Percentiles rank a stretch among this genome's conserved stretches.
Evolutionary conservation across 2,329 filamentous ascomycete species (phyloP).

Genomic region (Bipolaris gigantea): DNA sequence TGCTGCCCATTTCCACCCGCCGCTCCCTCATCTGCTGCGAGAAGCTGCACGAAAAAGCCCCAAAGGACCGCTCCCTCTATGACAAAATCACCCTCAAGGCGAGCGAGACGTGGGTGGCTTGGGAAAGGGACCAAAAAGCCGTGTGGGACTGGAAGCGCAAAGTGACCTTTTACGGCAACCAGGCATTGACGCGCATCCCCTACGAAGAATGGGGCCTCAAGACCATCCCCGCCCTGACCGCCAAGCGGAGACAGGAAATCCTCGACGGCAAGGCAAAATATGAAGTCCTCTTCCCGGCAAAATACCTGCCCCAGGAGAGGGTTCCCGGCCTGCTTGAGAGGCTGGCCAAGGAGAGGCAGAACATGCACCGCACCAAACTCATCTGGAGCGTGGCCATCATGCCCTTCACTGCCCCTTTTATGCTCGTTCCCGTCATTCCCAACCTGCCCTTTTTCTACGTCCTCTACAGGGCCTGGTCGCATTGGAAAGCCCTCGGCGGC

Average conservation of each 20-base stretch:
- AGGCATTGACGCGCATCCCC: constrained; percentile 80
- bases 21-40: constrained; percentile 93
- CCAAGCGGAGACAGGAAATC: constrained; percentile 66
- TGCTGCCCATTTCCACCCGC: constrained; percentile 88
- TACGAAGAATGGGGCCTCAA: constrained; percentile 99
- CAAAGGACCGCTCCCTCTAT: constrained; percentile 56
- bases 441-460: constrained; percentile 98
- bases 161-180: constrained; percentile 84
- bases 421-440: constrained; percentile 79
- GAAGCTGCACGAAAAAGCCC: constrained; percentile 61
- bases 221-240: constrained; percentile 81
- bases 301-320: constrained; percentile 65
- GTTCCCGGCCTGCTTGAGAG: constrained; percentile 67
- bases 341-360: constrained; percentile 78
- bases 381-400: constrained; percentile 65
- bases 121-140: constrained; percentile 75
- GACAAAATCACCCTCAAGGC: constrained; percentile 74
- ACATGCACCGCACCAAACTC: constrained; percentile 74
- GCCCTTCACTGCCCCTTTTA: constrained; percentile 81
- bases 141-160: constrained; percentile 78
- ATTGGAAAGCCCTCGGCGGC: constrained; percentile 68
- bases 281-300: constrained; percentile 75
- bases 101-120: constrained; percentile 76
- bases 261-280: constrained; percentile 64
- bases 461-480: constrained; percentile 72